phyloP scores from a whole-genome alignment of 768 basidiomycete genomes.

The Hortiboletus flavorubellus region DNA sequence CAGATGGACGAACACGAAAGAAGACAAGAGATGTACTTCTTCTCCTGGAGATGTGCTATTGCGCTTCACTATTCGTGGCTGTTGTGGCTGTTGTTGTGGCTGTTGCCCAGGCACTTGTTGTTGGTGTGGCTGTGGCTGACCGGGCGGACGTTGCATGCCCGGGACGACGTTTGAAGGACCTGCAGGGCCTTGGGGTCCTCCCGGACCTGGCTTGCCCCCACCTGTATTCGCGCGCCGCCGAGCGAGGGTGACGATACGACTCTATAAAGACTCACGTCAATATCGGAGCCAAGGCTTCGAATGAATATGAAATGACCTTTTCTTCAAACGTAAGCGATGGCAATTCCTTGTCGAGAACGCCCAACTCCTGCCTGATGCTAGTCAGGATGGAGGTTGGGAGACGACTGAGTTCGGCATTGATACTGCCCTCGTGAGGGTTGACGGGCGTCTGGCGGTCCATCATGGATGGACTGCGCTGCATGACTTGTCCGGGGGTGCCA shows the following conservation, averaged over 20 bases:
- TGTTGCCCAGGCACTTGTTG: constrained; percentile 28
- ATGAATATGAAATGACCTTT: constrained; percentile 45
- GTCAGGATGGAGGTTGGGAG: constrained; percentile 37
- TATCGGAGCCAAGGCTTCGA: background rate
- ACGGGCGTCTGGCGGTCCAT: constrained; percentile 44
- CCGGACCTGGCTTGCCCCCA: constrained; percentile 28
- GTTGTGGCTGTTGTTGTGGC: constrained; percentile 22
- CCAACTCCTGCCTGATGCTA: constrained; percentile 41
- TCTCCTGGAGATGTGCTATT: constrained; percentile 63
- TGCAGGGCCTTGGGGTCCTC: constrained; percentile 23
- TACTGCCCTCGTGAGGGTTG: constrained; percentile 16
- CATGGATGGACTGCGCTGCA: constrained; percentile 58
- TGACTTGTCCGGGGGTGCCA: constrained; percentile 47
- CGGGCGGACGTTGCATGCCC: constrained; percentile 39
- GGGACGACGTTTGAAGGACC: constrained; percentile 26
- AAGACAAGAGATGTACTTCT: constrained; percentile 41
- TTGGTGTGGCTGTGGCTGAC: constrained; percentile 27
- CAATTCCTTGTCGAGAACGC: constrained; percentile 45
- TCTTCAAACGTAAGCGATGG: constrained; percentile 44
- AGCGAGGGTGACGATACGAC: constrained; percentile 32
- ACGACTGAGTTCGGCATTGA: constrained; percentile 42
- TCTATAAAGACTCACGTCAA: constrained; percentile 29
- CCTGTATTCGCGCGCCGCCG: constrained; percentile 21
- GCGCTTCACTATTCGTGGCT: constrained; percentile 40
- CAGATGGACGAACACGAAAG: background rate